These are phyloP conservation scores for Penicillium paradoxum DNA, from an alignment of 495 filamentous ascomycete species.

Conservation along the genomic window DNA sequence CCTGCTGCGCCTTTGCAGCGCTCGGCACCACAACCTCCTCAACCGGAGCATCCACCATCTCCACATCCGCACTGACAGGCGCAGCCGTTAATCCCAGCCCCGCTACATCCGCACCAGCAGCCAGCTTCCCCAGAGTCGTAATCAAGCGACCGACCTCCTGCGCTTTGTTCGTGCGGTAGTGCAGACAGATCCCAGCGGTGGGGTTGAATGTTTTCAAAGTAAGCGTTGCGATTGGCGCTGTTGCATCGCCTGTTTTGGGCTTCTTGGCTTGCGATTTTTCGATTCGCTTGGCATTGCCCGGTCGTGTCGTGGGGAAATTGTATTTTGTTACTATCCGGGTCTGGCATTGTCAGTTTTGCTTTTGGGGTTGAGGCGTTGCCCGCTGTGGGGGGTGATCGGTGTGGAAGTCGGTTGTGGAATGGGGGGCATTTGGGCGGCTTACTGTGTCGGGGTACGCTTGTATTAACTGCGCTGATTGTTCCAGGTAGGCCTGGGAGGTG, in stretches of 20 bases:
- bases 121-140: slow-evolving; percentile 63
- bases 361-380: not conserved
- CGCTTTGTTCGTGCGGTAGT: slow-evolving; percentile 87
- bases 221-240: slow-evolving; percentile 55
- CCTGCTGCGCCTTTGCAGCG: not conserved
- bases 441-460: slow-evolving; percentile 61
- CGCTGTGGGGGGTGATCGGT: not conserved
- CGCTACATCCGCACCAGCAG: slow-evolving; percentile 54
- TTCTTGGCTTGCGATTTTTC: slow-evolving; percentile 19
- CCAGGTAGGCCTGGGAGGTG: slow-evolving; percentile 57
- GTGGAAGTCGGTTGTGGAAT: not conserved
- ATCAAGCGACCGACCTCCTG: slow-evolving; percentile 83
- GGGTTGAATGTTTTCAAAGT: slow-evolving; percentile 90
- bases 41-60: slow-evolving; percentile 35
- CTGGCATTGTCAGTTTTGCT: slow-evolving; percentile 35
- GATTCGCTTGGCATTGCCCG: slow-evolving; percentile 23
- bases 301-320: slow-evolving; percentile 52
- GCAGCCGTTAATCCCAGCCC: slow-evolving; percentile 45
- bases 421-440: slow-evolving; percentile 25
- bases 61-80: slow-evolving; percentile 27
- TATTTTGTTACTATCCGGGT: slow-evolving; percentile 83
- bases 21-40: slow-evolving; percentile 6
- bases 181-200: slow-evolving; percentile 69
- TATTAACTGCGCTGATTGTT: slow-evolving; percentile 57
- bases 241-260: slow-evolving; percentile 16